Conservation (phyloP, 805 yeast genomes). For the Pichia deserticola region DNA sequence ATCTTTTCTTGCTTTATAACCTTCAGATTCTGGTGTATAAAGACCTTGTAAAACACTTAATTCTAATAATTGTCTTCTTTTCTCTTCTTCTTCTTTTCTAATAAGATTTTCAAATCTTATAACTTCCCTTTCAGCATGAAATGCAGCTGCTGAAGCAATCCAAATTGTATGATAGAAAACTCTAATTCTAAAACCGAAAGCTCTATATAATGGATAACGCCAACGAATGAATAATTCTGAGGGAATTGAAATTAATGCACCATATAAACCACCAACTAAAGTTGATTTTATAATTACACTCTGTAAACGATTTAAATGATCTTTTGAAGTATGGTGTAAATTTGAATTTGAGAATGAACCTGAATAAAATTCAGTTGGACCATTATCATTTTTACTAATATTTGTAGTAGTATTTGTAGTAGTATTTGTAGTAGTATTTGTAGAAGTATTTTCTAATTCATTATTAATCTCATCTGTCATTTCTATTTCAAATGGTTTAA, state of each 20-base stretch:
- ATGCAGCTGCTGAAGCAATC: constrained; percentile 31
- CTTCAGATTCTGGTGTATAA: constrained; percentile 26
- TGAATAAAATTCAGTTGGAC: too few relatives aligned
- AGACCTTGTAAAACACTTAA: constrained; percentile 27
- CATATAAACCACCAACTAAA: constrained; percentile 30
- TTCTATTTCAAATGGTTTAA: too few relatives aligned
- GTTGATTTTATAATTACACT: constrained; percentile 27
- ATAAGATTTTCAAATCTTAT: constrained; percentile 26
- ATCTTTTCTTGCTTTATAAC: constrained; percentile 6
- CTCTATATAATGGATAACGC: constrained; percentile 32
- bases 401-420: too few relatives aligned
- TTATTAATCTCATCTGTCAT: too few relatives aligned
- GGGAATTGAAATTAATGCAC: constrained; percentile 32
- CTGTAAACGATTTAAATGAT: constrained; percentile 21
- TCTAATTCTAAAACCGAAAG: constrained; percentile 30
- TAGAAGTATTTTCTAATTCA: too few relatives aligned
- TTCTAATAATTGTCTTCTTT: constrained; percentile 27
- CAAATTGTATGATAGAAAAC: constrained; percentile 32
- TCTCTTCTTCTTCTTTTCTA: constrained; percentile 26
- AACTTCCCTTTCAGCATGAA: constrained; percentile 29
- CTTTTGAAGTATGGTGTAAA: constrained; percentile 13
- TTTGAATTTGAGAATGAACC: constrained; percentile 16
- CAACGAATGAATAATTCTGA: constrained; percentile 29
- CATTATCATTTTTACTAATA: too few relatives aligned
- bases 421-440: too few relatives aligned